A percentile compares a stretch with the other conserved stretches of the same genome.
phyloP scores from a whole-genome alignment of 805 yeast genomes.

The Yueomyces sp. region DNA sequence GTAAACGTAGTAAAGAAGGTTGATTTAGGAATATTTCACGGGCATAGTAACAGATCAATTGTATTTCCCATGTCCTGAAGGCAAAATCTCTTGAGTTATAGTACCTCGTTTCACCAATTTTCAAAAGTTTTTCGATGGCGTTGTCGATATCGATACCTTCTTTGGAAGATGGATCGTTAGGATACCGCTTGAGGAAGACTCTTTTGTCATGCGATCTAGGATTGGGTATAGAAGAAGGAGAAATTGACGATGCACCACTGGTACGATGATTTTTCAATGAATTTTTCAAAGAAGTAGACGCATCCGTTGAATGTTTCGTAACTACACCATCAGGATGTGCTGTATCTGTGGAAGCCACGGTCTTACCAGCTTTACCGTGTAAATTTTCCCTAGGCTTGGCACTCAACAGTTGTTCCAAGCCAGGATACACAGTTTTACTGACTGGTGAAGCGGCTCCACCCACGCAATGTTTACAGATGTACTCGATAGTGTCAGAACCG shows the following conservation, averaged over 20 bases:
- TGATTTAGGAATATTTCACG: slow-evolving; percentile 49
- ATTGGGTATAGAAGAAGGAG: slow-evolving; percentile 9
- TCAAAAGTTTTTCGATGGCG: slow-evolving; percentile 46
- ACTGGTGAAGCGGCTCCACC: too few relatives aligned
- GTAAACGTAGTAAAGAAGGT: slow-evolving; percentile 49
- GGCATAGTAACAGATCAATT: slow-evolving; percentile 41
- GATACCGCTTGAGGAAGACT: slow-evolving; percentile 17
- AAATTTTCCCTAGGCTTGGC: too few relatives aligned
- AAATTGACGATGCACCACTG: slow-evolving; percentile 3
- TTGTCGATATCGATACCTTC: slow-evolving; percentile 41
- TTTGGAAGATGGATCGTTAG: slow-evolving; percentile 16
- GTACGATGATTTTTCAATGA: background rate
- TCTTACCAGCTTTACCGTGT: background rate
- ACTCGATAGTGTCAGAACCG: background rate
- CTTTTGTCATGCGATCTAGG: slow-evolving; percentile 6
- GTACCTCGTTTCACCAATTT: slow-evolving; percentile 32
- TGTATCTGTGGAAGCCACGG: background rate
- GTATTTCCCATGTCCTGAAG: slow-evolving; percentile 39
- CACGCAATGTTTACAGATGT: background rate
- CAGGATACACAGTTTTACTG: background rate
- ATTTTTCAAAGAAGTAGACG: background rate
- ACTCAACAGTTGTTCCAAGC: too few relatives aligned
- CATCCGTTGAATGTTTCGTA: background rate
- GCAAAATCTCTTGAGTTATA: slow-evolving; percentile 30
- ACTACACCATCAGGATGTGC: background rate